Conservation (phyloP, 352 stramenopile species). For the Phytopythium helicoides region DNA sequence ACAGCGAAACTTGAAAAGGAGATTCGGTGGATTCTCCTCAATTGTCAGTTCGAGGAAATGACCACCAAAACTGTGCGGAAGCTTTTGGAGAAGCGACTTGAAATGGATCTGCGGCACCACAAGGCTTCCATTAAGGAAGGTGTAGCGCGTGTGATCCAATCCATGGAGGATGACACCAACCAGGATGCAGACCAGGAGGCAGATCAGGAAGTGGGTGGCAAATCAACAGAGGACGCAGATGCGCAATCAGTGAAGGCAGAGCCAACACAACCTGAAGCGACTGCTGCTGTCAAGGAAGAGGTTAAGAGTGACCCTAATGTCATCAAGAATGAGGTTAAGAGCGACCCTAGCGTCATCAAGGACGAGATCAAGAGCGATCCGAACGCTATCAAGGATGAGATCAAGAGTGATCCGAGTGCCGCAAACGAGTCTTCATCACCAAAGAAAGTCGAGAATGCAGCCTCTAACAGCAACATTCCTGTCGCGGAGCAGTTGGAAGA, state of each 20-base stretch:
- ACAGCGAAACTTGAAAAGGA: conserved; percentile 66
- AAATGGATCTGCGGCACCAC: conserved; percentile 70
- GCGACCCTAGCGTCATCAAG: neutral
- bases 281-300: conserved; percentile 11
- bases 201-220: no score
- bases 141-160: conserved; percentile 69
- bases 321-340: no score
- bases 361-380: conserved; percentile 5
- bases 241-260: no score
- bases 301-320: neutral
- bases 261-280: no score
- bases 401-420: no score
- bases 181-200: conserved; percentile 6
- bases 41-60: conserved; percentile 81
- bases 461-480: neutral
- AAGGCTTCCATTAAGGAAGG: conserved; percentile 76
- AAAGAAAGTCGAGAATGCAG: conserved; percentile 6
- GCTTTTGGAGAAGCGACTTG: conserved; percentile 62
- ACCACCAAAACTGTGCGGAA: conserved; percentile 82
- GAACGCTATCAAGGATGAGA: conserved; percentile 20
- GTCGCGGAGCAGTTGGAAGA: conserved; percentile 30
- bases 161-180: conserved; percentile 52
- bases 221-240: no score
- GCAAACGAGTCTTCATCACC: no score
- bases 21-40: conserved; percentile 77